phyloP scores from a whole-genome alignment of 139 green algal genomes.

The Deuterostichococcus epilithicus region DNA sequence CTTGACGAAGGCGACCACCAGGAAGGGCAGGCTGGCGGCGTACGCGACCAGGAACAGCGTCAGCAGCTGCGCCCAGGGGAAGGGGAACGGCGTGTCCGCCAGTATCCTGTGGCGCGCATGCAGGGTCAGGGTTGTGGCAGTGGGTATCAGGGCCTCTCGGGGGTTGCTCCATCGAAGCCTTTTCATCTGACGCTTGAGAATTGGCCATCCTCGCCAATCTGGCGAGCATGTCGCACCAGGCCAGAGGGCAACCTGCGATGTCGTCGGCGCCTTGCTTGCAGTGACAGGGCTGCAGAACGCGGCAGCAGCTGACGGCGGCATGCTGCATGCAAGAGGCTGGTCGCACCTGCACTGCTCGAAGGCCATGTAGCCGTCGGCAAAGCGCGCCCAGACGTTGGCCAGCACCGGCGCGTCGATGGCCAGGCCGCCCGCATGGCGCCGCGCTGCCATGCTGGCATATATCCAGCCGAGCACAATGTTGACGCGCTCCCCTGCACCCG shows the following conservation, averaged over 20 bases:
- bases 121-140: too few relatives aligned
- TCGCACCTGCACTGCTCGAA: slow-evolving; percentile 29
- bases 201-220: too few relatives aligned
- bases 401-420: slow-evolving; percentile 26
- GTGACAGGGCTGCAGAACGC: too few relatives aligned
- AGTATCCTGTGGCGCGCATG: slow-evolving; percentile 42
- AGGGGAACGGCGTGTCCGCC: slow-evolving; percentile 63
- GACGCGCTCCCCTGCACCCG: slow-evolving; percentile 20
- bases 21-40: slow-evolving; percentile 34
- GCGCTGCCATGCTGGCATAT: slow-evolving; percentile 9
- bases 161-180: too few relatives aligned
- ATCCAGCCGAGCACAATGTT: slow-evolving; percentile 26
- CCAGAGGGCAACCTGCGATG: too few relatives aligned
- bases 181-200: too few relatives aligned
- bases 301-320: too few relatives aligned
- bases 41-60: slow-evolving; percentile 44
- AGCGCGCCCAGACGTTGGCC: background rate
- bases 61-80: slow-evolving; percentile 57
- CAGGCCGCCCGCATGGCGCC: slow-evolving; percentile 17
- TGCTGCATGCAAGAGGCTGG: too few relatives aligned
- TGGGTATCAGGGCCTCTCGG: too few relatives aligned
- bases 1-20: slow-evolving; percentile 30
- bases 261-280: too few relatives aligned
- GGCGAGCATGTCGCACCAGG: too few relatives aligned
- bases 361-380: slow-evolving; percentile 11